Percentiles rank a stretch among this genome's conserved stretches.
These are phyloP conservation scores for Erodium chrysanthum DNA, from an alignment of 441 rosid species.

Conservation along the genomic window DNA sequence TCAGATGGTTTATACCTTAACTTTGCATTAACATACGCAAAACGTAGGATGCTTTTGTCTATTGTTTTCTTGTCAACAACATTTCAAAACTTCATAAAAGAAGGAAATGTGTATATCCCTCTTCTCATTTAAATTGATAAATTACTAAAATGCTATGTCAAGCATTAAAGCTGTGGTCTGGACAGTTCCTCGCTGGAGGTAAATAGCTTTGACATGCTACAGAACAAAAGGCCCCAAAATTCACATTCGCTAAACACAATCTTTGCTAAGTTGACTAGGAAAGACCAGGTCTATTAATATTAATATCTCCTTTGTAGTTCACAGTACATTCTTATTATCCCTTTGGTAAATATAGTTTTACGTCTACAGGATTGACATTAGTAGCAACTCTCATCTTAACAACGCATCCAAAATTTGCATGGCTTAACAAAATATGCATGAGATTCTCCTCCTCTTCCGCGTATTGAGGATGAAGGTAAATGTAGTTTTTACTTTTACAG, in stretches of 20 bases:
- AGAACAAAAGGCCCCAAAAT: not conserved
- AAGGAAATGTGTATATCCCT: not conserved
- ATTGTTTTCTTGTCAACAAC: not conserved
- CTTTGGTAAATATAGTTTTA: not conserved
- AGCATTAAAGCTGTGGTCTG: not conserved
- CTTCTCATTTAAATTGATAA: not conserved
- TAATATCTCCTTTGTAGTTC: not conserved
- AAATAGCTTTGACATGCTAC: not conserved
- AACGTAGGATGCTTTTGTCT: not conserved
- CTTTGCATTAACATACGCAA: not conserved
- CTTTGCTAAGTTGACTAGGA: not conserved
- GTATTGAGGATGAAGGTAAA: not conserved
- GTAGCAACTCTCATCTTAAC: not conserved
- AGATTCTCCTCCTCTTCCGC: not conserved
- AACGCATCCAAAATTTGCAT: not conserved
- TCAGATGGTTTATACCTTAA: not conserved
- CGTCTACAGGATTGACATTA: not conserved
- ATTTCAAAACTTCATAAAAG: slow-evolving; percentile 2
- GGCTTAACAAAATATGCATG: not conserved
- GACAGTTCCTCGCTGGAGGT: not conserved
- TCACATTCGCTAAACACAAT: not conserved
- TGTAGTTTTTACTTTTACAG: too few relatives aligned
- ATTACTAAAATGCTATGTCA: not conserved
- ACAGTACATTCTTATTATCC: not conserved
- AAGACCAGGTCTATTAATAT: not conserved